Percentiles rank a stretch among this genome's conserved stretches.
Evolutionary conservation across 2,329 filamentous ascomycete genomes (phyloP).

Genomic region (Penicillium sp.): DNA sequence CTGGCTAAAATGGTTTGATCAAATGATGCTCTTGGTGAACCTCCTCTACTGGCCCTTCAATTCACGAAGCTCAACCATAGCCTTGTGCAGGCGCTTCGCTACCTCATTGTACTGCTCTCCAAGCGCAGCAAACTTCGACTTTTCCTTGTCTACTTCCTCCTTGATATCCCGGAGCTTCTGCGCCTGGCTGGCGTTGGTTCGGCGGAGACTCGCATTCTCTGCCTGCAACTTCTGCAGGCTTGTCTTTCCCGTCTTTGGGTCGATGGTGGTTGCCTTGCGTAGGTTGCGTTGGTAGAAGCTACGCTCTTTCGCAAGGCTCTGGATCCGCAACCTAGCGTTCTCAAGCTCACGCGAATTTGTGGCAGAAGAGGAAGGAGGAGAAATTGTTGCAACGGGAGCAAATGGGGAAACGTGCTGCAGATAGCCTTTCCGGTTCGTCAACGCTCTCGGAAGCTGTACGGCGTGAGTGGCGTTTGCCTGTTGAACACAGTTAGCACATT

Average conservation of each 20-base stretch:
- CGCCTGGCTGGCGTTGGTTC: not conserved
- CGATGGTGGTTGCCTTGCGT: constrained; percentile 21
- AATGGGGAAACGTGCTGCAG: not conserved
- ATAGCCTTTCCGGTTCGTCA: not conserved
- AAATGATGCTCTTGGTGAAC: too few species aligned
- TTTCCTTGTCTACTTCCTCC: not conserved
- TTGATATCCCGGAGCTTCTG: not conserved
- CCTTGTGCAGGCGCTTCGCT: not conserved
- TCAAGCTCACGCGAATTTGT: not conserved
- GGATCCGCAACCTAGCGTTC: not conserved
- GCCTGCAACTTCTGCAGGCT: constrained; percentile 18
- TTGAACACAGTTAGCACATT: not conserved
- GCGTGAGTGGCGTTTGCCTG: not conserved
- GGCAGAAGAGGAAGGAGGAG: not conserved
- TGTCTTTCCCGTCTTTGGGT: constrained; percentile 30
- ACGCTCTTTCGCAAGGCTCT: constrained; percentile 28
- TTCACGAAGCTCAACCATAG: not conserved
- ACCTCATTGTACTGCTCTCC: not conserved
- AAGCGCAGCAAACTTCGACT: not conserved
- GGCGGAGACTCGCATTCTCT: constrained; percentile 1
- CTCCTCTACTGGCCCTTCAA: too few species aligned
- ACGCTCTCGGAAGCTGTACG: not conserved
- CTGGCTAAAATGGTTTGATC: too few species aligned
- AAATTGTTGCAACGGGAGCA: not conserved
- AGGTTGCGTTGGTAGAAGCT: constrained; percentile 28